Evolutionary conservation across 2,329 filamentous ascomycete genomes (phyloP).

Genomic region (Cordyceps javanica): DNA sequence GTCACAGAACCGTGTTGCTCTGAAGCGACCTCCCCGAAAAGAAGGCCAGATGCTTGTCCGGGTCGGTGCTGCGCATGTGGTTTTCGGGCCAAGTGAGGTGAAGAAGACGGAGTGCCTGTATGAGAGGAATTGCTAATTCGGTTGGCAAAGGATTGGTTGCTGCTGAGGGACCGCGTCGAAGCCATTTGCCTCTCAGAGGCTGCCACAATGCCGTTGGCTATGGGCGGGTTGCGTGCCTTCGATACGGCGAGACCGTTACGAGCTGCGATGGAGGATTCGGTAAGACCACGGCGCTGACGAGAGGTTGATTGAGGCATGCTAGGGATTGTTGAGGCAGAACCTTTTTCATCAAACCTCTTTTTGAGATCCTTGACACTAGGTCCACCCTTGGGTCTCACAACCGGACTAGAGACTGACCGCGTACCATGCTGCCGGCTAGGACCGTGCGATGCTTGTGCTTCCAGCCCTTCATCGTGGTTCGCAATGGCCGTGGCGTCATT

Average conservation of each 20-base stretch:
- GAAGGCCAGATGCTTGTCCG: conserved; percentile 41
- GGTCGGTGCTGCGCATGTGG: conserved; percentile 29
- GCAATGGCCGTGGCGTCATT: conserved; percentile 45
- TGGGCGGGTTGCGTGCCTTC: conserved; percentile 25
- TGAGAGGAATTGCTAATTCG: conserved; percentile 46
- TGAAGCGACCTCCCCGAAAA: conserved; percentile 72
- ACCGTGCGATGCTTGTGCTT: conserved; percentile 33
- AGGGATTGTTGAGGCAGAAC: conserved; percentile 26
- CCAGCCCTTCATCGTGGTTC: conserved; percentile 36
- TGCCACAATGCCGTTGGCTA: conserved; percentile 21
- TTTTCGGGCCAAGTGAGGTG: conserved; percentile 22
- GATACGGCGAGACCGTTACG: neutral
- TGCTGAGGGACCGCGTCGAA: conserved; percentile 26
- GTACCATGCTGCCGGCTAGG: conserved; percentile 33
- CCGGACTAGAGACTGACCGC: conserved; percentile 53
- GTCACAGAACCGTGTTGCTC: conserved; percentile 46
- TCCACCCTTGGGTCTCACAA: conserved; percentile 39
- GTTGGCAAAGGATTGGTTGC: conserved; percentile 53
- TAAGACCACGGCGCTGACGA: neutral
- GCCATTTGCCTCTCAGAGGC: neutral
- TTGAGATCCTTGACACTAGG: conserved; percentile 77
- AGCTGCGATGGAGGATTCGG: conserved; percentile 3
- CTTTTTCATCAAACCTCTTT: conserved; percentile 68
- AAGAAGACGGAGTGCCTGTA: neutral
- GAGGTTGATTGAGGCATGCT: conserved; percentile 22